Evolutionary conservation across 371 early-diverging fungal genomes (phyloP), one percentile per base, ranked within the genome.

Genomic region (Syncephalastrum contaminatum): DNA sequence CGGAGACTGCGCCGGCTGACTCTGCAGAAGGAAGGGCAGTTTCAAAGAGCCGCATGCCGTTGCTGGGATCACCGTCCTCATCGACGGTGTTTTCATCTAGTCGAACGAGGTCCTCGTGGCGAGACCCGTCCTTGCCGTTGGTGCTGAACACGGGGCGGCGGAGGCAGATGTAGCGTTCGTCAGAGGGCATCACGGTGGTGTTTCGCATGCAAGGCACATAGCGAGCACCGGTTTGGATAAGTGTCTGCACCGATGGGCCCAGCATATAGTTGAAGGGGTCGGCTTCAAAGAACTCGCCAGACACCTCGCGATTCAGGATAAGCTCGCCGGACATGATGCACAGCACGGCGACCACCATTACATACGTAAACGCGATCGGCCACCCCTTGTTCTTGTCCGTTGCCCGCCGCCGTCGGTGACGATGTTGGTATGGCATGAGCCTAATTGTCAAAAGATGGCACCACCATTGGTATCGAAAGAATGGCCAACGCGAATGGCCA

Each of bases 131-230:
- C 13, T 43, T 16, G 25, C 53, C 53, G 40, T 53, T 43, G 3
- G 41, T 18, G 36, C 42, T 41, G 15, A 13, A 6, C 15, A 4
- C 40, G 20, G 43, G 62, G 22, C 20, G 43, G 7, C 56, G 58
- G 4, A 63, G 47, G 21, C 69, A 63, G 36, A 72, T 64, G 13
- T 70, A 75, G 15, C 64, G 72, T 42, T 66, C 48, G 18, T 63
- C 60, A 2, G 51, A 43, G 27, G 54, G 44, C 51, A 64, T 62
- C 27, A 55, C 64, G 19, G 69, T 64, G 27, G 67, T 60, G n/a
- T 66, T 66, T 16, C 69, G 60, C 80, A 82, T 82, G 48, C 82
- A 82, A 21, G 79, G 77, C 18, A 69, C 64, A 51, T 77, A 82
- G 1, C 79, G 70, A 1, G 82, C 79, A 2, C 82, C 82, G 13